Base-by-base conservation (phyloP, 2,329 filamentous ascomycete genomes). In the Biscogniauxia mediterranea region DNA sequence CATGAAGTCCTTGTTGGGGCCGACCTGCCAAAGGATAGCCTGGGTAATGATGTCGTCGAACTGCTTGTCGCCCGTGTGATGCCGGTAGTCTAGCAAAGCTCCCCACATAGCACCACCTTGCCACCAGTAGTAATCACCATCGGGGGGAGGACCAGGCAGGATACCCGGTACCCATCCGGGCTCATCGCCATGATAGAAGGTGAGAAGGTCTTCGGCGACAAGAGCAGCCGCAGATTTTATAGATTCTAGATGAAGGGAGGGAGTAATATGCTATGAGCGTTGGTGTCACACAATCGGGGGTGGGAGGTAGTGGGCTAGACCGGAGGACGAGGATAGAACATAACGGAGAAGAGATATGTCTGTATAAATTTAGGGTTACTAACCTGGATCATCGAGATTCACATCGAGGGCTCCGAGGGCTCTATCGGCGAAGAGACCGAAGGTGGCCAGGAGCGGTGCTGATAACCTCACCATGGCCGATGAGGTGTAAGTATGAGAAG, bases 11-110 rank as follows among this genome's bases (percentile, higher is more conserved):
- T 74, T 65, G 61, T 80, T 66, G 20, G 78, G 79, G n/a, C 86
- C 86, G 20, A 81, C 79, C 70, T 89, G 87, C 69, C 82, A 82
- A 15, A 86, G 71, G 70, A 90, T 75, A 3, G 82, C 85, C 63
- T 85, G 70, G 59, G 79, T 84, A 17, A 86, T 77, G 13, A 85
- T 79, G 9, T 81, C 71, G 72, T 90, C 89, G 76, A 88, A 90
- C 57, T 81, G 81, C 3, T 76, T 70, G 73, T 91, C 88, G 59
- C 86, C 86, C 0, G 88, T 90, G 59, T 84, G 81, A 64, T 87
- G 83, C 84, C 86, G 89, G 73, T 91, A 91, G 74, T 91, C 71
- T 54, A 74, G 71, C 69, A 74, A 70, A 21, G 72, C 61, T 11
- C 71, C 72, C 71, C 72, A 75, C 50, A 75, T 61, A 6, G 73